phyloP scores from a whole-genome alignment of 2,329 filamentous ascomycete genomes.

The Stemphylium beticola region DNA sequence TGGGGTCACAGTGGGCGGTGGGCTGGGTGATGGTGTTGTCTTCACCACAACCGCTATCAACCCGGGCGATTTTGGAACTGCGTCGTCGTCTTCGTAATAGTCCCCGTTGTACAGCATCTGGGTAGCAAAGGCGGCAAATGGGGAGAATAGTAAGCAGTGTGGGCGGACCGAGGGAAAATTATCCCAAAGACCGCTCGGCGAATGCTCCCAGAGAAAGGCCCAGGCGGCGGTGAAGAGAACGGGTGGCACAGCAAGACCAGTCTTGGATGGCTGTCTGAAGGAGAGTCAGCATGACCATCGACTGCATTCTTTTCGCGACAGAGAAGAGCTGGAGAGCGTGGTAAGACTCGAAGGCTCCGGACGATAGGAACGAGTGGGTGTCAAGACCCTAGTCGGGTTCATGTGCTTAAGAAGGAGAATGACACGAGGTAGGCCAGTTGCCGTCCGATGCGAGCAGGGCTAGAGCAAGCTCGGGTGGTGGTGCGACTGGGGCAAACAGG shows the following conservation, averaged over 20 bases:
- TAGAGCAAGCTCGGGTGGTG: slow-evolving; percentile 18
- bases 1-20: slow-evolving; percentile 48
- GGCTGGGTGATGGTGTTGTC: slow-evolving; percentile 58
- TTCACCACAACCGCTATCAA: slow-evolving; percentile 50
- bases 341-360: background rate
- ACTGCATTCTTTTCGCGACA: slow-evolving; percentile 24
- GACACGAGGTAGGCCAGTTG: slow-evolving; percentile 11
- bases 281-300: slow-evolving; percentile 35
- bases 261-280: slow-evolving; percentile 30
- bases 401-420: slow-evolving; percentile 12
- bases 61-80: slow-evolving; percentile 51
- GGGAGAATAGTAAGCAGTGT: background rate
- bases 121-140: slow-evolving; percentile 1
- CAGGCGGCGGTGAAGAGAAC: slow-evolving; percentile 24
- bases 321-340: background rate
- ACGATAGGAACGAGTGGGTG: slow-evolving; percentile 2
- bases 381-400: slow-evolving; percentile 7
- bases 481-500: slow-evolving; percentile 19
- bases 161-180: slow-evolving; percentile 13
- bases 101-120: slow-evolving; percentile 35
- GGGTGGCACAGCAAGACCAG: slow-evolving; percentile 29
- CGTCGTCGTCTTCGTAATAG: slow-evolving; percentile 61
- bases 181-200: slow-evolving; percentile 32
- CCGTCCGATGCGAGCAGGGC: slow-evolving; percentile 22
- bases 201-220: slow-evolving; percentile 24